Evolutionary conservation across 2,329 filamentous ascomycete genomes (phyloP), one percentile per base, ranked within the genome.

Genomic region (Botrytis medusae): DNA sequence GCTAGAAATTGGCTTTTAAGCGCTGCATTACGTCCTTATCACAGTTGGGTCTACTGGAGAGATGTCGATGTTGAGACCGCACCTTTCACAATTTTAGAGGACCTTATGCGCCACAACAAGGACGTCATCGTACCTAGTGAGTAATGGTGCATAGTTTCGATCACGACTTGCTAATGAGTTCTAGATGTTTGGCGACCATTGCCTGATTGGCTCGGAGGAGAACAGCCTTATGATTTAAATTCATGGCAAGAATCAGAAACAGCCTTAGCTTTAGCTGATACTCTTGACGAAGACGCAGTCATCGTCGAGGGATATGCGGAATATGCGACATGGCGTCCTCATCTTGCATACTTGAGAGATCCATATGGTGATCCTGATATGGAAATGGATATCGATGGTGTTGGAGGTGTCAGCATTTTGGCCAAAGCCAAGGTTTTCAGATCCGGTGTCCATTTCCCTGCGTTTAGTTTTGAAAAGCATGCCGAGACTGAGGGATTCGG

Each of bases 181-280:
- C 74, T 44, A 95, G 92, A 99, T 84, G 96, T 99, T 74, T 99
- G 96, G 96, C 91, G 96, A 77, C 96, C 96, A n/a, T 88, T 99
- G 65, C 96, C 96, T 10, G 96, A 99, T 83, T 99, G 96, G 96
- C 92, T 99, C 37, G 96, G 96, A 63, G 97, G 96, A 79, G 96
- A 99, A 82, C 96, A 99, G 82, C 96, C 96, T 1, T 99, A 99
- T 82, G 96, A 99, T 83, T 83, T 99, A 79, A 99, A 99, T 83
- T 98, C 95, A 25, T 99, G 96, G 96, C 96, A 99, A 83, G 96
- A 99, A 83, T 99, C 96, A 0, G 97, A 99, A 81, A 99, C 96
- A 0, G 96, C 96, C 0, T 86, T 99, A 70, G 93, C 94, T 14
- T 87, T 99, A 54, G 96, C 96, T 18, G 95, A 99, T 76, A 97